Evolutionary conservation across 805 yeast species (phyloP), one percentile per base, ranked within the genome.

Genomic region (Barnettozyma sucrosica): DNA sequence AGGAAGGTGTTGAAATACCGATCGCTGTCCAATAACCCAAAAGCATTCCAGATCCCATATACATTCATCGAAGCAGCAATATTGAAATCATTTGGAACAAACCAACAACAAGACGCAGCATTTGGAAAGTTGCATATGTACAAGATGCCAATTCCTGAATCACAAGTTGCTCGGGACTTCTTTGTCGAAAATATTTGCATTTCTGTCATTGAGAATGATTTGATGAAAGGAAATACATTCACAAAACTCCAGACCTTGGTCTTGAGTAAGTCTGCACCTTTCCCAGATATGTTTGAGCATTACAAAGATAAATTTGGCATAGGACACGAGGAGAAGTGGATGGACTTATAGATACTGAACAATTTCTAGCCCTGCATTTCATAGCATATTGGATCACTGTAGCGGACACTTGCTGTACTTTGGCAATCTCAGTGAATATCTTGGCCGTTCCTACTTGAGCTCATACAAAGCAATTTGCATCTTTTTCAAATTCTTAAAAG

Each of bases 161-260:
- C 41, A 10, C 30, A 30, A 2, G 55, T 50, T 2, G 26, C 49
- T 3, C 46, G 69, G 37, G 79, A 76, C 49, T 43, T 56, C 13
- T 64, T 73, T 34, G 68, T 73, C 10, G 84, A 80, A 50, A 79
- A 77, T 45, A 54, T 80, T 7, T 59, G 79, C 41, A 66, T 76
- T 13, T 63, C 77, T 2, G 55, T 81, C n/a, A 72, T 77, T 36
- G 83, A 77, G 51, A 77, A 76, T 48, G 77, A 75, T 47, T 57
- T 79, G 16, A 54, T 81, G 32, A 76, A 72, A 51, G 85, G 81
- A 0, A 80, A 79, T 49, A 56, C 78, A 0, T 65, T 71, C 32
- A 68, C 77, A 1, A 60, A 71, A 32, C 58, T 67, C 9, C 63
- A 71, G 36, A 62, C 66, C 5, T 65, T 72, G 3, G 66, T 77